A percentile compares a stretch with the other conserved stretches of the same genome.
phyloP scores from a whole-genome alignment of 345 rosid species.

The Pugionium dolabratum region DNA sequence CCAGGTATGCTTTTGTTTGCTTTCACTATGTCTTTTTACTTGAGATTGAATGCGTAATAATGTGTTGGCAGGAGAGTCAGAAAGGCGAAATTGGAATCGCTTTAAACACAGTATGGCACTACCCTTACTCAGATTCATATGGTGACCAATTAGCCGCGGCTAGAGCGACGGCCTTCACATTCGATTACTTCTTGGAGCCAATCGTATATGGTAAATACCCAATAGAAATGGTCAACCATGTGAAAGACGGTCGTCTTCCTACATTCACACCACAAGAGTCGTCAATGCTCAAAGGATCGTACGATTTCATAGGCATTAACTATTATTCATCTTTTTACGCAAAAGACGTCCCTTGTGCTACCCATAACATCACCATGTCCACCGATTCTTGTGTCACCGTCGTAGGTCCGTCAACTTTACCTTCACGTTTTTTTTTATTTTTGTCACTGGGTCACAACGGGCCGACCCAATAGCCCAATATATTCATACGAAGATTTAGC shows the following conservation, averaged over 20 bases:
- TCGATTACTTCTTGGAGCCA: constrained; percentile 53
- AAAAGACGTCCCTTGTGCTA: constrained; percentile 24
- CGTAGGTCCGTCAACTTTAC: constrained; percentile 9
- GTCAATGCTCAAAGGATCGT: constrained; percentile 40
- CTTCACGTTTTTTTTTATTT: too few species aligned
- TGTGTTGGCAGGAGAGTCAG: constrained; percentile 43
- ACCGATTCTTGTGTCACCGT: constrained; percentile 46
- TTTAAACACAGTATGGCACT: constrained; percentile 41
- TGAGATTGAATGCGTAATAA: background rate
- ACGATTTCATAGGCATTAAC: constrained; percentile 55
- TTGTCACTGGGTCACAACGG: too few species aligned
- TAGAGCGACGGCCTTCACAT: constrained; percentile 47
- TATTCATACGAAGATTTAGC: too few species aligned
- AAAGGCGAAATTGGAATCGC: constrained; percentile 50
- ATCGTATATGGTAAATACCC: constrained; percentile 49
- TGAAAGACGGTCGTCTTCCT: constrained; percentile 48
- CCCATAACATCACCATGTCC: constrained; percentile 37
- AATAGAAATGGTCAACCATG: constrained; percentile 33
- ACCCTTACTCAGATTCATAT: constrained; percentile 43
- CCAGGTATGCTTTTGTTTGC: constrained; percentile 28
- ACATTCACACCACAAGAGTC: constrained; percentile 45
- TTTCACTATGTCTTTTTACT: background rate
- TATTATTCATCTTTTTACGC: constrained; percentile 49
- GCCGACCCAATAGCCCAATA: too few species aligned
- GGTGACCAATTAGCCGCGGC: constrained; percentile 42